phyloP scores from a whole-genome alignment of 108 stramenopile genomes.

The Fistulifera solaris region DNA sequence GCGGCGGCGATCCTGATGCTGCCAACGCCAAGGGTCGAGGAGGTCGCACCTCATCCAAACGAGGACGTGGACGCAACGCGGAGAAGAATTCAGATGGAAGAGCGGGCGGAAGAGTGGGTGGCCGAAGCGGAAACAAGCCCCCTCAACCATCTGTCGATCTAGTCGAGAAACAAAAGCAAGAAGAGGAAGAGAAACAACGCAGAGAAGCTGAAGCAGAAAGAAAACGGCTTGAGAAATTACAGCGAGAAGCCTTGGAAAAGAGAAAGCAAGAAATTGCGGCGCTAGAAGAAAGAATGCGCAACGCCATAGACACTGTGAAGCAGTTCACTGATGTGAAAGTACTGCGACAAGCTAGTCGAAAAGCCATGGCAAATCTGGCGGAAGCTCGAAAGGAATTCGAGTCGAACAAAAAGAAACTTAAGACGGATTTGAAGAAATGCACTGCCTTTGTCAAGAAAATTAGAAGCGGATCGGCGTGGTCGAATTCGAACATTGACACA shows the following conservation, averaged over 20 bases:
- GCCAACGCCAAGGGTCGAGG: not conserved
- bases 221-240: slow-evolving; percentile 22
- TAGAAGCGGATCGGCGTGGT: slow-evolving; percentile 55
- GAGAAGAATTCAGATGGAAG: not conserved
- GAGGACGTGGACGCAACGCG: not conserved
- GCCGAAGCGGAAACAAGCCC: not conserved
- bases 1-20: not conserved
- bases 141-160: slow-evolving; percentile 3
- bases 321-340: slow-evolving; percentile 7
- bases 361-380: slow-evolving; percentile 2
- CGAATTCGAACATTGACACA: slow-evolving; percentile 36
- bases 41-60: not conserved
- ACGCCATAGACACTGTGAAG: slow-evolving; percentile 25
- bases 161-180: slow-evolving; percentile 16
- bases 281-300: slow-evolving; percentile 13
- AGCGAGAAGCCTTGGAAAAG: slow-evolving; percentile 15
- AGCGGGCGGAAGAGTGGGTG: not conserved
- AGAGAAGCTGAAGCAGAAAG: slow-evolving; percentile 19
- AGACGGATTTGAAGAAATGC: slow-evolving; percentile 93
- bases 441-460: slow-evolving; percentile 94
- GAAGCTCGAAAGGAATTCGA: slow-evolving; percentile 46
- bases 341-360: slow-evolving; percentile 10
- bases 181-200: slow-evolving; percentile 18
- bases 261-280: slow-evolving; percentile 15
- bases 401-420: slow-evolving; percentile 68